Conservation (phyloP, 306 rosid genomes). For the Calophaca sinica region DNA sequence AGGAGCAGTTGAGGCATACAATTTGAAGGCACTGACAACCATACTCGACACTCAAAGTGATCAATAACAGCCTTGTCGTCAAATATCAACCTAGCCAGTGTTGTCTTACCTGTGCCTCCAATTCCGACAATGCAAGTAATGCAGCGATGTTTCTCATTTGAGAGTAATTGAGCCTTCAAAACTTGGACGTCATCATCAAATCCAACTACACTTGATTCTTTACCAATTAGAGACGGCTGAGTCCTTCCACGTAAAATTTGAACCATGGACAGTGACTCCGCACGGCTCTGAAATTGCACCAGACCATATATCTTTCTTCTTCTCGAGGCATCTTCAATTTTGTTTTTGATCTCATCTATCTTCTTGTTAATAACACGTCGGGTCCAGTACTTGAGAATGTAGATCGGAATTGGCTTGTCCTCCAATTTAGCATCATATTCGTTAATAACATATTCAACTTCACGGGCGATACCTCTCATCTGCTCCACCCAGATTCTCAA, state of each 20-base stretch:
- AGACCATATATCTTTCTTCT: constrained; percentile 15
- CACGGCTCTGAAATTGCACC: neutral
- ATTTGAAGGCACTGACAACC: constrained; percentile 38
- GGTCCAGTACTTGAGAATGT: neutral
- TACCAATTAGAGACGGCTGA: neutral
- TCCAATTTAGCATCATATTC: neutral
- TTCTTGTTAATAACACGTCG: neutral
- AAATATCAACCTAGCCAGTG: constrained; percentile 44
- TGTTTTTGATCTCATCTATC: neutral
- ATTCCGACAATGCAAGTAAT: constrained; percentile 48
- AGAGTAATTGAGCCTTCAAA: constrained; percentile 31
- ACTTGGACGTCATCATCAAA: constrained; percentile 39
- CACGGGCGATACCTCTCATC: neutral
- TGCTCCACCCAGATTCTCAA: constrained; percentile 32
- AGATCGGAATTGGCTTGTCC: neutral
- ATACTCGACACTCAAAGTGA: constrained; percentile 16
- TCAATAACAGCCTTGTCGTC: neutral
- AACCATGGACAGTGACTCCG: neutral
- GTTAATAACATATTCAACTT: constrained; percentile 1
- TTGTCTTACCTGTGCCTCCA: constrained; percentile 56
- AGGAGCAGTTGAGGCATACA: neutral
- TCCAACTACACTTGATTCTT: constrained; percentile 30
- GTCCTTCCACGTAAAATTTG: constrained; percentile 14
- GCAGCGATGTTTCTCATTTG: neutral
- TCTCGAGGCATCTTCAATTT: constrained; percentile 20